Conservation (phyloP, 2,329 filamentous ascomycete genomes). For the Phoma sp. region DNA sequence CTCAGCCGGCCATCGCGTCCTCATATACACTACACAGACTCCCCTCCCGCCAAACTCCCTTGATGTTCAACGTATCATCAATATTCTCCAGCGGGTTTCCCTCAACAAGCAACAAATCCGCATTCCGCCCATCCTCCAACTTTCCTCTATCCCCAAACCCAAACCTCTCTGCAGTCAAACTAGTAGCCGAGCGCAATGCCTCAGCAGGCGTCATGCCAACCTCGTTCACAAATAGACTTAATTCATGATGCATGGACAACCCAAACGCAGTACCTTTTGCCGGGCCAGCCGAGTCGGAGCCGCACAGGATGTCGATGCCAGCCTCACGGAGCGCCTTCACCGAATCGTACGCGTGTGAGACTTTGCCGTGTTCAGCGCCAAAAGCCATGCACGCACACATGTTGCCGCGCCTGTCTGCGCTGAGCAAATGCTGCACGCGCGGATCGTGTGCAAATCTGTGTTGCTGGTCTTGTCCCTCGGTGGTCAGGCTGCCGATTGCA, state of each 20-base stretch:
- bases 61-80: conserved; percentile 50
- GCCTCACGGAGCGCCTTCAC: conserved; percentile 50
- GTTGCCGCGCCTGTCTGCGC: conserved; percentile 40
- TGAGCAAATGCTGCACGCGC: conserved; percentile 45
- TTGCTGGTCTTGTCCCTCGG: conserved; percentile 50
- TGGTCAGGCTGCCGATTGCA: conserved; percentile 51
- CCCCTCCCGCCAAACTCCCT: conserved; percentile 55
- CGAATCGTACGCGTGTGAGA: conserved; percentile 53
- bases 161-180: conserved; percentile 51
- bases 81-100: conserved; percentile 54
- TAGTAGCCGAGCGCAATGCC: conserved; percentile 52
- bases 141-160: conserved; percentile 51
- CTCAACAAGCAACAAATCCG: conserved; percentile 55
- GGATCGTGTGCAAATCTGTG: conserved; percentile 52
- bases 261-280: conserved; percentile 55
- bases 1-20: conserved; percentile 18
- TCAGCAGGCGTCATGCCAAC: conserved; percentile 54
- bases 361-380: conserved; percentile 38
- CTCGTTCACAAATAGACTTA: conserved; percentile 52
- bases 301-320: conserved; percentile 53
- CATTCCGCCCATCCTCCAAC: conserved; percentile 50
- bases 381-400: conserved; percentile 55
- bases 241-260: conserved; percentile 53
- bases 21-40: conserved; percentile 36
- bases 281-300: conserved; percentile 53